Base-by-base conservation (phyloP, 257 asterid species). In the Capsicum rhomboideum region DNA sequence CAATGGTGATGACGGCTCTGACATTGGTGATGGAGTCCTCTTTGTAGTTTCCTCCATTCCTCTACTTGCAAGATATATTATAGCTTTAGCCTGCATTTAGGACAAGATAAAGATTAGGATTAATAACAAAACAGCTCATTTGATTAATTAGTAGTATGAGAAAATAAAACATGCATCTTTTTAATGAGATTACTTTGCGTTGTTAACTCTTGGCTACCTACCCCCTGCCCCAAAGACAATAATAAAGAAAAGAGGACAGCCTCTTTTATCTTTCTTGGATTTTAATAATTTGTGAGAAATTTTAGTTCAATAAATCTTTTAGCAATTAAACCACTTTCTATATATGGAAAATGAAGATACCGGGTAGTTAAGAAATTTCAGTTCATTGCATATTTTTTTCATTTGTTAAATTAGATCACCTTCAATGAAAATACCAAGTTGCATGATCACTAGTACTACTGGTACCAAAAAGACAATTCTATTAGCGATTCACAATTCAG, bases 51-150 rank as follows among this genome's bases (percentile, higher is more conserved):
- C 85, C 20, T 63, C 86, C 55, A 18, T 84, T 61, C 44, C 86
- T 79, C 66, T 58, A 59, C 80, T 88, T 28, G 88, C 88, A 11
- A 83, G 85, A 56, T 23, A 18, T 63, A 86, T 86, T 68, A 86
- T 58, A 26, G 78, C 78, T 83, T 53, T 74, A 74, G 67, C 86
- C 83, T 75, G 83, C 83, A 83, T 20, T 21, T 10, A 13, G 4
- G 0, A 23, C 49, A 14, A 82, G 2, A 28, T 6, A 42, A 16
- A 28, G 18, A 26, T 61, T 20, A 29, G 34, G 49, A 21, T 50
- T 26, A 68, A 6, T 12, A 42, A 49, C 21, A 13, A 37, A 46
- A 63, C 18, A 17, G 31, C 77, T 29, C 29, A 68, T 68, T 34
- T 18, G 37, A 18, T 66, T 16, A 11, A 56, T 56, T n/a, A n/a